These are phyloP conservation scores for Malus hybrid DNA, from an alignment of 331 rosid genomes.

Conservation along the genomic window DNA sequence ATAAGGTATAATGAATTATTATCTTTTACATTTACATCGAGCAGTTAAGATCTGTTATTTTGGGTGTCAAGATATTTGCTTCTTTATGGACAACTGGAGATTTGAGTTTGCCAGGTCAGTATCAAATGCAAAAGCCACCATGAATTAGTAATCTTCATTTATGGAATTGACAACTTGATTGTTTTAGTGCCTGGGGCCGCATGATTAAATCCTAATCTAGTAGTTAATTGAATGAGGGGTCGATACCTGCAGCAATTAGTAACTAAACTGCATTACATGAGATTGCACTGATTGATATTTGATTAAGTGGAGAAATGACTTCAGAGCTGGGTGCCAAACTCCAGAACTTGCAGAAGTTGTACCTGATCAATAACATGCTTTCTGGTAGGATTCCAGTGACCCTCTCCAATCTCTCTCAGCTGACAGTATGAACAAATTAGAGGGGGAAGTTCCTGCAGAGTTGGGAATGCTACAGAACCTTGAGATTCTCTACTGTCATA, in stretches of 20 bases:
- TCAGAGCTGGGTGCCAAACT: conserved; percentile 8
- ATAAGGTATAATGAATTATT: too few relatives aligned
- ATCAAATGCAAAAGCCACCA: background rate
- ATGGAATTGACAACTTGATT: background rate
- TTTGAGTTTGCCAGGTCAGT: background rate
- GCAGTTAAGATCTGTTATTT: too few relatives aligned
- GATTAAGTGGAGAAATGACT: conserved; percentile 18
- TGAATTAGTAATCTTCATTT: background rate
- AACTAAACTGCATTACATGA: conserved; percentile 17
- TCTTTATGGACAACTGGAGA: background rate
- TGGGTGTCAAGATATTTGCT: background rate
- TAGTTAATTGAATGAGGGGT: background rate
- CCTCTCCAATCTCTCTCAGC: conserved; percentile 25
- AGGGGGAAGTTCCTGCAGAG: conserved; percentile 18
- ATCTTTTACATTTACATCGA: too few relatives aligned
- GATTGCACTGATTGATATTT: conserved; percentile 2
- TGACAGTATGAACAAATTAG: conserved; percentile 14
- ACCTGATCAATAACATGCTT: background rate
- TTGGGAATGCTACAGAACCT: conserved; percentile 18
- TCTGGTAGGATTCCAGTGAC: conserved; percentile 19
- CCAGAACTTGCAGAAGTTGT: conserved; percentile 18
- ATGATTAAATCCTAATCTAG: too few relatives aligned
- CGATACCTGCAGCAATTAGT: conserved; percentile 10
- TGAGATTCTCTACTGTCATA: conserved; percentile 20
- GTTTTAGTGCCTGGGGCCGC: background rate